Evolutionary conservation across 208 protist species (phyloP).

Genomic region (Acanthamoeba royreba): DNA sequence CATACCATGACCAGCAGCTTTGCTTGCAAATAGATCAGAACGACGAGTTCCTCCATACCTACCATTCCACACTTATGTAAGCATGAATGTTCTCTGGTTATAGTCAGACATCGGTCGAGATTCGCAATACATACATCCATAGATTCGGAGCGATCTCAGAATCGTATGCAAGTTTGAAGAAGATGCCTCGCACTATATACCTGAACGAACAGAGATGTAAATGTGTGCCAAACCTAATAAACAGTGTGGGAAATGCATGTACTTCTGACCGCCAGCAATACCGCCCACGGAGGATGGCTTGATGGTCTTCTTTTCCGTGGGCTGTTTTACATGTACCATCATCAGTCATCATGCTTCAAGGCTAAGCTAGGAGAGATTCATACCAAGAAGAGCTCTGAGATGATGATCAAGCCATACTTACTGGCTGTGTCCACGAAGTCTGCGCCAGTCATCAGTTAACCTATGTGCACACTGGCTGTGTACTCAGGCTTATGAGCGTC

Average conservation of each 20-base stretch:
- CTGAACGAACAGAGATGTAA: too few species aligned
- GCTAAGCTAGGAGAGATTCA: not conserved
- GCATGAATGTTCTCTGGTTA: too few species aligned
- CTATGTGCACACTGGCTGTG: too few species aligned
- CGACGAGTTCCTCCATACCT: not conserved
- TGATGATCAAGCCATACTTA: constrained; percentile 37
- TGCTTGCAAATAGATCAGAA: not conserved
- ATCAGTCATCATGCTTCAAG: too few species aligned
- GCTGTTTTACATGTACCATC: too few species aligned
- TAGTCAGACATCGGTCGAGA: too few species aligned
- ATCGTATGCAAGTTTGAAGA: constrained; percentile 46
- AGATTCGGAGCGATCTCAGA: not conserved
- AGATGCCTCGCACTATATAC: constrained; percentile 19
- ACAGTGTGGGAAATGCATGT: too few species aligned
- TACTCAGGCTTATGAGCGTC: too few species aligned
- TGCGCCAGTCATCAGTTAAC: too few species aligned
- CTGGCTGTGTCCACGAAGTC: constrained; percentile 23
- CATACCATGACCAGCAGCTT: constrained; percentile 41
- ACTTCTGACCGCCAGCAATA: constrained; percentile 41
- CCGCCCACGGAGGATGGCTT: not conserved
- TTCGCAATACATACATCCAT: too few species aligned
- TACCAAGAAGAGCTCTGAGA: constrained; percentile 27
- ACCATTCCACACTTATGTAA: too few species aligned
- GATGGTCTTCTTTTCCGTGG: constrained; percentile 15
- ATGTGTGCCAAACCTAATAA: too few species aligned